phyloP scores from a whole-genome alignment of 495 filamentous ascomycete species.

The Neurospora terricola region DNA sequence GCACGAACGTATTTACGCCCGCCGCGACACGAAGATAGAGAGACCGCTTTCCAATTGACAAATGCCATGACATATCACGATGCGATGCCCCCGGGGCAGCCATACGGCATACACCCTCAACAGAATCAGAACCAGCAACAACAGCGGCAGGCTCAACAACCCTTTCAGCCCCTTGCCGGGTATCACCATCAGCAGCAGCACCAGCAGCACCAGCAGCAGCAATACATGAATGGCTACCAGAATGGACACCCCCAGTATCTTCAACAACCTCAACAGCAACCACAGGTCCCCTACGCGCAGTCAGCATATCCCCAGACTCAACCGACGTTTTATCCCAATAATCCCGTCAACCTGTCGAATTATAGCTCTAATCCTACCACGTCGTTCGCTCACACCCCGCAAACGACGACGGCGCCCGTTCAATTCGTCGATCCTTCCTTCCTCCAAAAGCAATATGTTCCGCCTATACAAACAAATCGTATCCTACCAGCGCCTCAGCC shows the following conservation, averaged over 20 bases:
- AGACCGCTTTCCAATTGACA: conserved; percentile 5
- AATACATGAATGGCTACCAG: conserved; percentile 3
- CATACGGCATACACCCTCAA: conserved; percentile 27
- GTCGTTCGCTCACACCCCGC: not conserved
- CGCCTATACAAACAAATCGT: not conserved
- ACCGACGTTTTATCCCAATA: not conserved
- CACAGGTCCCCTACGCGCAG: conserved; percentile 20
- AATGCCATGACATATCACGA: conserved; percentile 32
- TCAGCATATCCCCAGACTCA: not conserved
- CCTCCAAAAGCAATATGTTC: not conserved
- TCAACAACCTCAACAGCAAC: conserved; percentile 8
- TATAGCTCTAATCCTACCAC: not conserved
- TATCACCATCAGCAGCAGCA: conserved; percentile 13
- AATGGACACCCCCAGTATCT: conserved; percentile 10
- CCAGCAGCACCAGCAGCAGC: conserved; percentile 11
- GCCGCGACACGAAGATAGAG: not conserved
- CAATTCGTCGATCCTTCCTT: not conserved
- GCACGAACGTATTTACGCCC: not conserved
- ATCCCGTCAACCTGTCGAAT: not conserved
- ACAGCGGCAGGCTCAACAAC: conserved; percentile 1
- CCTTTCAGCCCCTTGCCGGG: not conserved
- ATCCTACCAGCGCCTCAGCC: not conserved
- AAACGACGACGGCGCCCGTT: not conserved
- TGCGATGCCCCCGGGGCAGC: conserved; percentile 34
- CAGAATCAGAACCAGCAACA: conserved; percentile 8